Percentiles rank a stretch among this genome's conserved stretches.
phyloP scores from a whole-genome alignment of 441 rosid genomes.

The Jatropha multifida region DNA sequence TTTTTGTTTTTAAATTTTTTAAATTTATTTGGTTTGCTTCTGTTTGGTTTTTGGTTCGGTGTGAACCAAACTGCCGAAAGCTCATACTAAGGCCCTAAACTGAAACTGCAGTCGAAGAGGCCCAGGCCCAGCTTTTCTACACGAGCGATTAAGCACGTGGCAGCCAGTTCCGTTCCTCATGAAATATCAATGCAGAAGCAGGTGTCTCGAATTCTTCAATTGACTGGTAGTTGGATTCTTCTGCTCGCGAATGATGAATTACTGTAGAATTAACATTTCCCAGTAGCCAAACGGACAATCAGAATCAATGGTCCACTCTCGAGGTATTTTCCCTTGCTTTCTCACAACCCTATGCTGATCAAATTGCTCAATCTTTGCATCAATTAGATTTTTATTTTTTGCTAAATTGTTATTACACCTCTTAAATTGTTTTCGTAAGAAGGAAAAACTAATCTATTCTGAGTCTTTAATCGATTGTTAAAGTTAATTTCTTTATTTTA shows the following conservation, averaged over 20 bases:
- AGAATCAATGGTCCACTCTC: conserved; percentile 7
- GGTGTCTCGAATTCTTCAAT: neutral
- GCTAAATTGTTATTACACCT: neutral
- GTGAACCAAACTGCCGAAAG: no score
- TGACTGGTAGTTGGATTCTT: conserved; percentile 2
- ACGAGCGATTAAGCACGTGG: neutral
- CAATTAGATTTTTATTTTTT: no score
- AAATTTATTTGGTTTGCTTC: no score
- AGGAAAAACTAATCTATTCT: neutral
- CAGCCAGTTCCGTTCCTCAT: neutral
- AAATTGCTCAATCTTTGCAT: neutral
- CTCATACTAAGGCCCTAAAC: no score
- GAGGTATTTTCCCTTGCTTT: conserved; percentile 1
- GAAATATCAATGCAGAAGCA: neutral
- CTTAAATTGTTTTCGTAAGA: neutral
- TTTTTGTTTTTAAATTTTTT: no score
- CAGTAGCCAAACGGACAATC: neutral
- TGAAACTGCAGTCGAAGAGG: no score
- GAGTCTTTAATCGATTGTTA: neutral
- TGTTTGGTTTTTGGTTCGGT: no score
- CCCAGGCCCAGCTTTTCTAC: no score
- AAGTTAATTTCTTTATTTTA: neutral
- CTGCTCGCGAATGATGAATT: neutral
- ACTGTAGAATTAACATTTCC: neutral
- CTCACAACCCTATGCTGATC: neutral